phyloP scores from a whole-genome alignment of 2,329 filamentous ascomycete species.

The Ceratocystis albifundus region DNA sequence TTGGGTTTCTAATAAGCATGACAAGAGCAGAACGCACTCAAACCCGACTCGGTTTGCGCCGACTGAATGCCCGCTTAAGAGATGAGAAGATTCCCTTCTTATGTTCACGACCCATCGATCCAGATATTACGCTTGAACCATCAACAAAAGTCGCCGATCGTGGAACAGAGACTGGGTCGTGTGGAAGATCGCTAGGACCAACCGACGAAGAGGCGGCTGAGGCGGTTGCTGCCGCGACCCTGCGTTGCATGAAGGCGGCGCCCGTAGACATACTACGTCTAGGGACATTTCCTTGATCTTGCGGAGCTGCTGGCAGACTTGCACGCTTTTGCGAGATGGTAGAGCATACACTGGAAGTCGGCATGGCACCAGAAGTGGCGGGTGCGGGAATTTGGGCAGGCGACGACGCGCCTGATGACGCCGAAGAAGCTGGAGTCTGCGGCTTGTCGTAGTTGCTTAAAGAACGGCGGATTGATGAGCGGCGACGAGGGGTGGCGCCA shows the following conservation, averaged over 20 bases:
- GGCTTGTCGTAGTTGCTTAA: constrained; percentile 12
- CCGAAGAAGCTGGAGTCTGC: constrained; percentile 1
- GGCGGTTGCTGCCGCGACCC: constrained; percentile 11
- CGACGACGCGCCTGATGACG: constrained; percentile 8
- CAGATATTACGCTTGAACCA: background rate
- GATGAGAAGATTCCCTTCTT: constrained; percentile 23
- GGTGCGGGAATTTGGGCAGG: background rate
- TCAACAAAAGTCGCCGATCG: background rate
- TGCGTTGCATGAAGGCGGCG: constrained; percentile 26
- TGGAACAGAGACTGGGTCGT: background rate
- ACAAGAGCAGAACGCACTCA: background rate
- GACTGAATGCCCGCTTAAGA: constrained; percentile 23
- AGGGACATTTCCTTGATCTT: constrained; percentile 19
- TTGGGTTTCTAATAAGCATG: background rate
- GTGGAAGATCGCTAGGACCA: background rate
- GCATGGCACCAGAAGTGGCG: background rate
- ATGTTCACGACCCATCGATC: background rate
- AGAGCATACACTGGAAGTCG: background rate
- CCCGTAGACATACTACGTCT: constrained; percentile 26
- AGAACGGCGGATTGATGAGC: constrained; percentile 13
- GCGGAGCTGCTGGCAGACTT: constrained; percentile 7
- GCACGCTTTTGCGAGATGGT: constrained; percentile 11
- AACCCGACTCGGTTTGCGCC: constrained; percentile 9
- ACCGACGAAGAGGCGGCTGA: background rate
- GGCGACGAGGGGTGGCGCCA: constrained; percentile 13